These are phyloP conservation scores for Colletotrichum costaricense DNA, from an alignment of 2,329 filamentous ascomycete species.

Conservation along the genomic window DNA sequence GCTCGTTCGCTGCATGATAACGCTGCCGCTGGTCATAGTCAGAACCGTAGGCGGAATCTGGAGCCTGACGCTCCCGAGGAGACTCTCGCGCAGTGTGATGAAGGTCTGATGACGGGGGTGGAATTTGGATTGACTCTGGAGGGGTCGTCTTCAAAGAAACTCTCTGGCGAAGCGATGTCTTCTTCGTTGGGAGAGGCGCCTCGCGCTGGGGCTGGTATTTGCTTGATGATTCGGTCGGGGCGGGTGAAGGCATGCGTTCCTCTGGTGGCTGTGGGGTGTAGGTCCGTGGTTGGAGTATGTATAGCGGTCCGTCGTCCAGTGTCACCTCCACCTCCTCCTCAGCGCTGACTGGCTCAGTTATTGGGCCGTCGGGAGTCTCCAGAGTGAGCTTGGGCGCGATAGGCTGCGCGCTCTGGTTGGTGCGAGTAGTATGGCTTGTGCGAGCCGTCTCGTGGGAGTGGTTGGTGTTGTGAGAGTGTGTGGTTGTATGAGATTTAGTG, in stretches of 20 bases:
- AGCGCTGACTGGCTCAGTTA: neutral
- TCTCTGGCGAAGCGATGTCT: slow-evolving; percentile 63
- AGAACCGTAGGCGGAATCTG: slow-evolving; percentile 61
- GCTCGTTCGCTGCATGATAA: slow-evolving; percentile 42
- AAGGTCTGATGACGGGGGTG: slow-evolving; percentile 51
- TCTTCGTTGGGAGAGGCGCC: slow-evolving; percentile 44
- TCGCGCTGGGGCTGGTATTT: slow-evolving; percentile 31
- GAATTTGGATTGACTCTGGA: slow-evolving; percentile 66
- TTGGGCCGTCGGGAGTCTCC: slow-evolving; percentile 23
- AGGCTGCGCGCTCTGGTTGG: slow-evolving; percentile 3
- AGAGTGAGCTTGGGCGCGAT: slow-evolving; percentile 28
- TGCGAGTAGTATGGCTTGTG: slow-evolving; percentile 15
- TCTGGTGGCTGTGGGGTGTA: slow-evolving; percentile 64
- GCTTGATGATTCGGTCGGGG: slow-evolving; percentile 45
- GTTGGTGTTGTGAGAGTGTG: neutral
- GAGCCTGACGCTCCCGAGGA: slow-evolving; percentile 37
- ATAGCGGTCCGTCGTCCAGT: slow-evolving; percentile 55
- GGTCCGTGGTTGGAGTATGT: slow-evolving; percentile 66
- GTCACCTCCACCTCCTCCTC: slow-evolving; percentile 28
- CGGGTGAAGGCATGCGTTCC: slow-evolving; percentile 60
- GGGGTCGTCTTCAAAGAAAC: slow-evolving; percentile 64
- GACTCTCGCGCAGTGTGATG: slow-evolving; percentile 43
- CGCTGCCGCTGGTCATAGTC: slow-evolving; percentile 52
- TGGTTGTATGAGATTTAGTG: neutral
- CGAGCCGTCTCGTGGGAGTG: neutral